phyloP scores from a whole-genome alignment of 306 rosid genomes.

The Cicer bijugum region DNA sequence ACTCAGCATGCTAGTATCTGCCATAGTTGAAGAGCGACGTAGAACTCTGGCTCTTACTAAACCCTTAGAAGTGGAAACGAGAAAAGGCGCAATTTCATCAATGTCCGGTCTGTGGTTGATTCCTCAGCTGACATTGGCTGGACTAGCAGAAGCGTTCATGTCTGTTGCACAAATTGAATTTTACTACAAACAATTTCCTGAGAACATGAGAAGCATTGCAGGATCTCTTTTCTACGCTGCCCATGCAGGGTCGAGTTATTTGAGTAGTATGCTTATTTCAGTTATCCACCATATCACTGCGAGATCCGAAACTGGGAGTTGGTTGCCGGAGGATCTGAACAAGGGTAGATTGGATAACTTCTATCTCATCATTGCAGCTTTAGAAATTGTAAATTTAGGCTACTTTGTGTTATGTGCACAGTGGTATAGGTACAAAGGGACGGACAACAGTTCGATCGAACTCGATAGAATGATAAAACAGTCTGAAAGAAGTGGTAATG shows the following conservation, averaged over 20 bases:
- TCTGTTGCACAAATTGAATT: slow-evolving; percentile 76
- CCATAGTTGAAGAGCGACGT: slow-evolving; percentile 57
- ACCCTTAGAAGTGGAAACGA: slow-evolving; percentile 60
- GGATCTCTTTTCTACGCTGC: slow-evolving; percentile 69
- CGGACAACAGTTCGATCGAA: slow-evolving; percentile 34
- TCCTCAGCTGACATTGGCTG: slow-evolving; percentile 73
- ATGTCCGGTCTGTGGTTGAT: slow-evolving; percentile 82
- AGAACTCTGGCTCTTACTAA: slow-evolving; percentile 58
- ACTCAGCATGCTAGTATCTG: slow-evolving; percentile 66
- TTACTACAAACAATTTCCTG: slow-evolving; percentile 93
- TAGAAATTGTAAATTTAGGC: slow-evolving; percentile 54
- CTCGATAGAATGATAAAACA: slow-evolving; percentile 46
- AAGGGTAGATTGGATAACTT: slow-evolving; percentile 74
- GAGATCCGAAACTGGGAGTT: slow-evolving; percentile 53
- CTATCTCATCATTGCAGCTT: slow-evolving; percentile 59
- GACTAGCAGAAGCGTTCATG: slow-evolving; percentile 67
- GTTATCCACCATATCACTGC: slow-evolving; percentile 51
- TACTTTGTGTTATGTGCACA: slow-evolving; percentile 67
- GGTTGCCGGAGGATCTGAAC: slow-evolving; percentile 86
- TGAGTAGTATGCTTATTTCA: slow-evolving; percentile 60
- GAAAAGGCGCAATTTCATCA: slow-evolving; percentile 76
- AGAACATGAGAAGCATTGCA: slow-evolving; percentile 88
- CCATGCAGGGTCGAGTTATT: slow-evolving; percentile 67
- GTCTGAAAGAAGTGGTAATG: slow-evolving; percentile 44
- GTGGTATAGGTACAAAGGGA: slow-evolving; percentile 74